Conservation (phyloP, 164 flowering plant genomes). For the Protea cynaroides region DNA sequence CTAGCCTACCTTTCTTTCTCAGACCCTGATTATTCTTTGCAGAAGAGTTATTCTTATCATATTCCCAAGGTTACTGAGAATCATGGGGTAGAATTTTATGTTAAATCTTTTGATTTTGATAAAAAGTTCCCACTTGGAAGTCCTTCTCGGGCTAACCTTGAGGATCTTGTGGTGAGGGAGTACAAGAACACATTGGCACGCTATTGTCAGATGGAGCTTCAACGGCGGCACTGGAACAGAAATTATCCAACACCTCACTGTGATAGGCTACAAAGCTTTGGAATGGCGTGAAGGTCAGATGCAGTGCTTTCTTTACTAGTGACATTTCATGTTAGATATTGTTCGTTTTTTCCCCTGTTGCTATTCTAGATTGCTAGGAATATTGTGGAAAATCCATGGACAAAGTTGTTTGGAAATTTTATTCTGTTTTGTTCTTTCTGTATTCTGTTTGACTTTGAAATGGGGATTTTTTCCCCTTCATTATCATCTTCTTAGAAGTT, state of each 20-base stretch:
- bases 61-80: conserved; percentile 54
- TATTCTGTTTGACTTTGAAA: too few species aligned
- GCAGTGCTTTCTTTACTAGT: neutral
- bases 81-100: conserved; percentile 67
- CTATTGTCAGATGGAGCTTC: conserved; percentile 78
- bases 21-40: conserved; percentile 85
- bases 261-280: conserved; percentile 53
- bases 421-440: neutral
- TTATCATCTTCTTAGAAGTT: too few species aligned
- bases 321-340: neutral
- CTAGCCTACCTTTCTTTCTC: conserved; percentile 76
- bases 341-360: neutral
- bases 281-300: conserved; percentile 42
- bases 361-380: neutral
- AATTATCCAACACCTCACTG: conserved; percentile 85
- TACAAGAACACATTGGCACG: conserved; percentile 66
- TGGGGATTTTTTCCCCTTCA: too few species aligned
- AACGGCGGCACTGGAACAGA: conserved; percentile 79
- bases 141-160: conserved; percentile 49
- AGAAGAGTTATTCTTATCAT: conserved; percentile 54
- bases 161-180: conserved; percentile 60
- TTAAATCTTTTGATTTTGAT: conserved; percentile 75
- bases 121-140: conserved; percentile 57
- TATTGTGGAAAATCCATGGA: conserved; percentile 1
- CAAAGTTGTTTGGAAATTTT: neutral